Evolutionary conservation across 225 moss, liverwort and hornwort genomes (phyloP), one percentile per base, ranked within the genome.

Genomic region (Sphagnum tenellum): DNA sequence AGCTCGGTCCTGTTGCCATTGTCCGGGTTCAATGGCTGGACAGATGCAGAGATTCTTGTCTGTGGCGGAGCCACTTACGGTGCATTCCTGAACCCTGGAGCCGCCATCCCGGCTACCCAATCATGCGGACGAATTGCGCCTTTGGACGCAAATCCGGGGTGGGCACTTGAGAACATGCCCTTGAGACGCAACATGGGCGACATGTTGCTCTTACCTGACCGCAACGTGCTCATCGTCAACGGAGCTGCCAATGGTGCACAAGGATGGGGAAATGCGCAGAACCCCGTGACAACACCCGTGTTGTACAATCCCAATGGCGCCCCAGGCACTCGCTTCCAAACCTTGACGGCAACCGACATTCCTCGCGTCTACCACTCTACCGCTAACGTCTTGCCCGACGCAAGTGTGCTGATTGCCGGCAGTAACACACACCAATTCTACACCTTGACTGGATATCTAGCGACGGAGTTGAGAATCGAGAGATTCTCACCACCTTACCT

Each of bases 1-100:
- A 74, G 74, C 1, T 70, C 75, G 3, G 77, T 75, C 0, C 72
- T 81, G 72, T 69, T 81, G 4, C 77, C 81, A 3, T 12, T 81
- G 47, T 46, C 44, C 12, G 63, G 66, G 2, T 63, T 57, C 4
- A 14, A n/a, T n/a, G n/a, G n/a, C n/a, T n/a, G n/a, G n/a, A n/a
- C 64, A 56, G 13, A 57, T 1, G 81, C 46, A 3, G 75, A 78
- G 64, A 67, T 81, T 0, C 74, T 81, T 7, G 2, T 77, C 9
- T 81, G 81, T 71, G 81, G 81, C 0, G 81, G 81, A 0, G 57
- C 77, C 0, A 0, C 4, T 8, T 57, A 59, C 2, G 77, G 74
- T 9, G 72, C 77, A 0, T 72, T 2, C 64, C 0, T 1, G 0
- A 7, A 7, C 9, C 58, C 58, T 6, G 44, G 3, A 0, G 50